These are phyloP conservation scores for Aspergillus sp. DNA, from an alignment of 2,329 filamentous ascomycete genomes.

Conservation along the genomic window DNA sequence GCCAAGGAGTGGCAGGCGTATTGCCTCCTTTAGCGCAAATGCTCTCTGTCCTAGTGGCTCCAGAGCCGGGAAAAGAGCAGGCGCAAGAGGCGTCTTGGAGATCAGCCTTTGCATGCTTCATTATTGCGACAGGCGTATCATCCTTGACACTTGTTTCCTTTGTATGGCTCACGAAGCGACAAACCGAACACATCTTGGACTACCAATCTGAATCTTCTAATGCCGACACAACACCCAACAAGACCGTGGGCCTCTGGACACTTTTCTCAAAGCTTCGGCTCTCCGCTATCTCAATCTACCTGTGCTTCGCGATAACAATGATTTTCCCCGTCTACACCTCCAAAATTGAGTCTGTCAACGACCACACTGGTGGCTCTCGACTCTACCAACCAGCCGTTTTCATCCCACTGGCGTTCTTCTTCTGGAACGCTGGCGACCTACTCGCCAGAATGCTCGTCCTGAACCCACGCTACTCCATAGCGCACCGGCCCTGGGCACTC, in stretches of 20 bases:
- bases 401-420: constrained; percentile 84
- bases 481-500: constrained; percentile 63
- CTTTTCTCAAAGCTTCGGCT: constrained; percentile 78
- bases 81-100: constrained; percentile 54
- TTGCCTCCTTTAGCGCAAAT: constrained; percentile 87
- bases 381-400: constrained; percentile 71
- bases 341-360: constrained; percentile 58
- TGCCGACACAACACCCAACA: constrained; percentile 29
- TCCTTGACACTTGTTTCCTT: constrained; percentile 70
- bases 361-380: constrained; percentile 45
- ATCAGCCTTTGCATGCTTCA: constrained; percentile 86
- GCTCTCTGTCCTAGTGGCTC: constrained; percentile 70
- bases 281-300: constrained; percentile 72
- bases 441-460: constrained; percentile 69
- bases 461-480: constrained; percentile 56
- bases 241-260: constrained; percentile 58
- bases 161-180: constrained; percentile 65
- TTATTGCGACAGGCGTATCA: constrained; percentile 80
- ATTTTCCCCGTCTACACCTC: constrained; percentile 90
- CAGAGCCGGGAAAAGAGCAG: constrained; percentile 41
- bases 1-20: constrained; percentile 89
- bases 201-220: constrained; percentile 29
- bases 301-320: constrained; percentile 86
- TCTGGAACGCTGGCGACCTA: constrained; percentile 92
- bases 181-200: constrained; percentile 14